phyloP scores from a whole-genome alignment of 2,329 filamentous ascomycete genomes.

The Aspergillus transmontanensis region DNA sequence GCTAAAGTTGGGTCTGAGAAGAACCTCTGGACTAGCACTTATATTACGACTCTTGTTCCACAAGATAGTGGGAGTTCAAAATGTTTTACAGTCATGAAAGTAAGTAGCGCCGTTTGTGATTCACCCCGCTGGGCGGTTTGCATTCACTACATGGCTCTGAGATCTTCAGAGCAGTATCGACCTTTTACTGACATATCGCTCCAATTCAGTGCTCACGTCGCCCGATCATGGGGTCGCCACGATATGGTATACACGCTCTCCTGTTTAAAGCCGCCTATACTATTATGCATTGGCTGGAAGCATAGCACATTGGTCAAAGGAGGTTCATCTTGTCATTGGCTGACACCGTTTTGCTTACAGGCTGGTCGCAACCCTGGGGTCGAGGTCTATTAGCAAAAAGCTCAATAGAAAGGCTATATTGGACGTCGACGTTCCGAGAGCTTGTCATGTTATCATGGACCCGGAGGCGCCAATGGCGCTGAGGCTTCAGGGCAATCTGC shows the following conservation, averaged over 20 bases:
- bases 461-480: conserved; percentile 86
- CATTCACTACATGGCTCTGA: not conserved
- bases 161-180: not conserved
- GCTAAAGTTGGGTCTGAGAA: not conserved
- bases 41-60: not conserved
- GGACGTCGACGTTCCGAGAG: conserved; percentile 81
- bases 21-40: not conserved
- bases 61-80: conserved; percentile 6
- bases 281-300: not conserved
- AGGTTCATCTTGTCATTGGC: not conserved
- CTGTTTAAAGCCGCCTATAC: not conserved
- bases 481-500: conserved; percentile 82
- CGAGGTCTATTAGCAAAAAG: conserved; percentile 69
- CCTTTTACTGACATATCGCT: conserved; percentile 23
- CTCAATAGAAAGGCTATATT: conserved; percentile 85
- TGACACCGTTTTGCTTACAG: conserved; percentile 48
- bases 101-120: conserved; percentile 48
- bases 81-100: conserved; percentile 99
- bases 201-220: conserved; percentile 69
- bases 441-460: conserved; percentile 84
- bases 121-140: not conserved
- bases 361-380: conserved; percentile 87
- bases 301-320: not conserved
- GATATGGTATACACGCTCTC: conserved; percentile 69
- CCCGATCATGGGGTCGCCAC: conserved; percentile 91